These are phyloP conservation scores for Globisporangium middletonii DNA, from an alignment of 352 stramenopile genomes.

Conservation along the genomic window DNA sequence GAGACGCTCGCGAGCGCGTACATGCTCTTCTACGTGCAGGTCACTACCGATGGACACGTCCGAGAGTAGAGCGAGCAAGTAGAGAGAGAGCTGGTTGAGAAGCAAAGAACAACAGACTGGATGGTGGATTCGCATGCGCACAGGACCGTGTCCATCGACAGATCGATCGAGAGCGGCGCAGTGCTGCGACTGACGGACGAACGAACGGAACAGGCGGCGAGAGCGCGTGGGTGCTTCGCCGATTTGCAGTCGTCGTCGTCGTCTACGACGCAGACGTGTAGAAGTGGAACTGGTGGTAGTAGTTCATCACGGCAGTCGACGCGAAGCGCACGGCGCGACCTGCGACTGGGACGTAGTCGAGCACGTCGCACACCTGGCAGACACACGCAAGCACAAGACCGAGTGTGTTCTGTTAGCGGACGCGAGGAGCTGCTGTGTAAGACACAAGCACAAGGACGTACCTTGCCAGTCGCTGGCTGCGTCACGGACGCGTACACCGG, in stretches of 20 bases:
- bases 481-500: slow-evolving; percentile 67
- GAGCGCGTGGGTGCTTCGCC: neutral
- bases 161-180: too few relatives aligned
- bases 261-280: slow-evolving; percentile 83
- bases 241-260: neutral
- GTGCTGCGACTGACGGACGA: too few relatives aligned
- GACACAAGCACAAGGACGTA: slow-evolving; percentile 15
- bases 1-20: slow-evolving; percentile 66
- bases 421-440: too few relatives aligned
- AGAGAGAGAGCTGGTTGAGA: too few relatives aligned
- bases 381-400: neutral
- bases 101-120: too few relatives aligned
- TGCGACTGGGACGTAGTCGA: slow-evolving; percentile 62
- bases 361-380: slow-evolving; percentile 38
- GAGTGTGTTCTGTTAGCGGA: too few relatives aligned
- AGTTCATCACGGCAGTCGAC: slow-evolving; percentile 61
- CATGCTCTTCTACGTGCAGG: slow-evolving; percentile 62
- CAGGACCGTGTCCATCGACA: too few relatives aligned
- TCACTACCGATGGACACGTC: slow-evolving; percentile 2
- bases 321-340: slow-evolving; percentile 70
- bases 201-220: too few relatives aligned
- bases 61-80: neutral
- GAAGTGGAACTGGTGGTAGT: slow-evolving; percentile 87
- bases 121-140: too few relatives aligned
- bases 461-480: slow-evolving; percentile 57